phyloP scores from a whole-genome alignment of 148 eudicot species.

The Nepenthes mirabilis region DNA sequence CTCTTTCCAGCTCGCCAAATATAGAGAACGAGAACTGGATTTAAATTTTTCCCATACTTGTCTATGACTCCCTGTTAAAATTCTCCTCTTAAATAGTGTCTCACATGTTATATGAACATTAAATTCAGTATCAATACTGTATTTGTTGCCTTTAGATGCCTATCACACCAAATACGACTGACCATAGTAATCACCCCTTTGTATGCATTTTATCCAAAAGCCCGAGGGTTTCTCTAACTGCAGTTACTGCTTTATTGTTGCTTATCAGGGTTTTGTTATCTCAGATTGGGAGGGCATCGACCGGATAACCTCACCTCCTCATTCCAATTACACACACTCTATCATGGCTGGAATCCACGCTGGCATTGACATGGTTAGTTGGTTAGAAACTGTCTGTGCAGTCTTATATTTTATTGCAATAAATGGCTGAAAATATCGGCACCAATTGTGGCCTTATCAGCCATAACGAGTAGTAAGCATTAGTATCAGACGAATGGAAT shows the following conservation, averaged over 20 bases:
- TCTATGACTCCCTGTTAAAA: too few species aligned
- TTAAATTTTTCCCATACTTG: too few species aligned
- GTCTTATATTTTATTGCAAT: not conserved
- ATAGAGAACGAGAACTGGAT: too few species aligned
- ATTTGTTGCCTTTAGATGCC: too few species aligned
- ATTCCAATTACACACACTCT: slow-evolving; percentile 16
- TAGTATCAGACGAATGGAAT: too few species aligned
- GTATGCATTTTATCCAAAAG: not conserved
- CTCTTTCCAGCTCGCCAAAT: too few species aligned
- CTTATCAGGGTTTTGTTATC: slow-evolving; percentile 17
- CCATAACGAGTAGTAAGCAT: too few species aligned
- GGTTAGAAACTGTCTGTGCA: not conserved
- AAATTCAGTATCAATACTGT: too few species aligned
- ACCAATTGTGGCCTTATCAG: too few species aligned
- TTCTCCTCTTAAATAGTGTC: too few species aligned
- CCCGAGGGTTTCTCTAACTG: not conserved
- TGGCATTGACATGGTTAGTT: slow-evolving; percentile 19
- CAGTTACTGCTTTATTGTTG: not conserved
- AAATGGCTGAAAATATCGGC: not conserved
- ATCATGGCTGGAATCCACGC: slow-evolving; percentile 9
- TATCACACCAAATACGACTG: too few species aligned
- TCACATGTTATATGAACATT: too few species aligned
- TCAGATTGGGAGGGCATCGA: slow-evolving; percentile 21
- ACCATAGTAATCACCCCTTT: not conserved
- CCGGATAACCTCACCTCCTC: slow-evolving; percentile 15